Base-by-base conservation (phyloP, 495 filamentous ascomycete species). In the Penicillium waksmanii region DNA sequence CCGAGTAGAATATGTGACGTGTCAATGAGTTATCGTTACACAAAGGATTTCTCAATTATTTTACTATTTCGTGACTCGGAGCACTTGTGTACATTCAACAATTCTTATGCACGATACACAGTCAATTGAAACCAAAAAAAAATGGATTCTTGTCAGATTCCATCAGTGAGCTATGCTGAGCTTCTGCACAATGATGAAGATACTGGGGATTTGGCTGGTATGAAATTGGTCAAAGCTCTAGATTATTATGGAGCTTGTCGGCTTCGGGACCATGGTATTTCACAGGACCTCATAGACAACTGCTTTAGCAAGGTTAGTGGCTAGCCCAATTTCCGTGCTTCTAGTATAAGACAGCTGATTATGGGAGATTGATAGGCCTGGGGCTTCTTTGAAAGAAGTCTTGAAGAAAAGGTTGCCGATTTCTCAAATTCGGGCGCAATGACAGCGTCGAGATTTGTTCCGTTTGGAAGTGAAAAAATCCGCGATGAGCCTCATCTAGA, bases 231-330 rank as follows among this genome's bases (percentile, higher is more conserved):
- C 15, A 44, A 44, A 44, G 17, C 42, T 44, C 9, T 44, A 9
- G n/a, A 44, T 44, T 17, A 44, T 19, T 18, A 44, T 44, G 42
- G 42, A 18, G 42, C 42, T 18, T 44, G 42, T 44, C 42, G 42
- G 15, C 13, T 44, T 19, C 42, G 42, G 2, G 42, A 44, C 17
- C 42, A 44, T 44, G 42, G 42, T 44, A 44, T 44, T n/a, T 3
- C 42, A 44, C 42, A 44, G 9, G 42, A 44, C 19, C n/a, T 44
- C 8, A 44, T 44, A 44, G 42, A 44, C n/a, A 44, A 44, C 7
- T 44, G 42, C 42, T 44, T 44, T 19, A 7, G n/a, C 42, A 17
- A 44, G 42, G 42, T 44, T 44, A 4, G 42, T 19, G 3, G 17
- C 42, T 19, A 19, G 17, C 17, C 11, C 3, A 12, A 5, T n/a